Conservation (phyloP, 2,329 filamentous ascomycete species). For the Monilinia laxa region DNA sequence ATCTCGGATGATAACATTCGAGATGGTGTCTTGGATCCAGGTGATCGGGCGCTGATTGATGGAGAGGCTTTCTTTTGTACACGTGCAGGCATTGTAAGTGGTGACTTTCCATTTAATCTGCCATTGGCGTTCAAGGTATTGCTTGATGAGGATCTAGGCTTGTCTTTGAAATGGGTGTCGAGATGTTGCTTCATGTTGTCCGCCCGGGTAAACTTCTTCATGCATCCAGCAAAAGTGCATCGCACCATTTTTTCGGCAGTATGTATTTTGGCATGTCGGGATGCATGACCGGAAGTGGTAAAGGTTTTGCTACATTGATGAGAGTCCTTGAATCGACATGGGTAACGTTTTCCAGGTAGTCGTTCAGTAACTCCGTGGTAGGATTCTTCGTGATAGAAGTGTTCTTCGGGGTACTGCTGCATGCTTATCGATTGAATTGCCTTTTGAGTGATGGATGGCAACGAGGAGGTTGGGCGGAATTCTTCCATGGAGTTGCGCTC, state of each 20-base stretch:
- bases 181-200: conserved; percentile 89
- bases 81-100: conserved; percentile 7
- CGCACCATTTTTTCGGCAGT: conserved; percentile 75
- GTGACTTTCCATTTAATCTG: conserved; percentile 12
- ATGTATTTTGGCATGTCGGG: conserved; percentile 81
- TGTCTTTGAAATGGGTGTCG: conserved; percentile 69
- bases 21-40: not conserved
- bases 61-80: conserved; percentile 17
- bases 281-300: conserved; percentile 82
- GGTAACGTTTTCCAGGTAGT: conserved; percentile 59
- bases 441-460: conserved; percentile 3
- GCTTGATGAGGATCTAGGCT: conserved; percentile 16
- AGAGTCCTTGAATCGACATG: conserved; percentile 69
- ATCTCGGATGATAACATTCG: not conserved
- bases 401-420: conserved; percentile 28
- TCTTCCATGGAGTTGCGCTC: not conserved
- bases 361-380: conserved; percentile 25
- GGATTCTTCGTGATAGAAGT: conserved; percentile 27
- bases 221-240: conserved; percentile 66
- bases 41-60: conserved; percentile 5
- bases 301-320: conserved; percentile 76
- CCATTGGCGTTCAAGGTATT: not conserved
- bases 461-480: not conserved
- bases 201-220: conserved; percentile 76
- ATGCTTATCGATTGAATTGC: conserved; percentile 3